Conservation (phyloP, 1,284 basidiomycete species). For the Chondrostereum purpureum region DNA sequence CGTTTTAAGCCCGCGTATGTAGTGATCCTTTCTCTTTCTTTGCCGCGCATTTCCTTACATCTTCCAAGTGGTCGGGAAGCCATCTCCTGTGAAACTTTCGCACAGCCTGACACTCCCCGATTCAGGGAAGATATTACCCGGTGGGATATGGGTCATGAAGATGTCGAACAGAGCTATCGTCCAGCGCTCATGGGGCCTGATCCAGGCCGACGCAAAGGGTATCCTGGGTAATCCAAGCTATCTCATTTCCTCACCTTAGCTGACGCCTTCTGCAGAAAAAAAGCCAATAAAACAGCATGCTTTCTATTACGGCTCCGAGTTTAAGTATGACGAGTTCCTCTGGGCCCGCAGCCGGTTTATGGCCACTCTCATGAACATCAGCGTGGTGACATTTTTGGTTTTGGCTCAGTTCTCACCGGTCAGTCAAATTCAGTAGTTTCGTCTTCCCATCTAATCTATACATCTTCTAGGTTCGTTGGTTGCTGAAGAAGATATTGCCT, state of each 20-base stretch:
- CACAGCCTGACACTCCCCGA: conserved; percentile 43
- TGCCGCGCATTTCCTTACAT: conserved; percentile 1
- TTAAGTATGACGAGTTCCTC: conserved; percentile 73
- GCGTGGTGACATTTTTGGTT: conserved; percentile 28
- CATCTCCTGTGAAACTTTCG: conserved; percentile 30
- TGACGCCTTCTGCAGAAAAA: background rate
- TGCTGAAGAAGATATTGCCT: conserved; percentile 43
- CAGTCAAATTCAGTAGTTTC: conserved; percentile 15
- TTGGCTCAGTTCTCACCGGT: conserved; percentile 34
- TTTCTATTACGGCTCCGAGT: conserved; percentile 53
- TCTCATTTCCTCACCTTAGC: conserved; percentile 8
- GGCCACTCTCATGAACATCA: conserved; percentile 36
- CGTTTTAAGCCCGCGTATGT: conserved; percentile 50
- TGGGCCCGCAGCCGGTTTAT: conserved; percentile 34
- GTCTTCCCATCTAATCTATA: conserved; percentile 1
- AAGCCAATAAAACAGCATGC: conserved; percentile 12
- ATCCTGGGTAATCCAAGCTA: conserved; percentile 6
- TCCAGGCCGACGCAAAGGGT: conserved; percentile 33
- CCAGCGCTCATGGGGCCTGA: conserved; percentile 74
- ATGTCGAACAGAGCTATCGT: conserved; percentile 61
- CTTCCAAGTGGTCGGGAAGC: conserved; percentile 34
- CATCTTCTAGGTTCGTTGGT: conserved; percentile 43
- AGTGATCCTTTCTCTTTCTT: conserved; percentile 11
- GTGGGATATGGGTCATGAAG: conserved; percentile 60
- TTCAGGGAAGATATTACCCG: conserved; percentile 34